Base-by-base conservation (phyloP, 495 filamentous ascomycete genomes). In the Hypoxylon rickii region DNA sequence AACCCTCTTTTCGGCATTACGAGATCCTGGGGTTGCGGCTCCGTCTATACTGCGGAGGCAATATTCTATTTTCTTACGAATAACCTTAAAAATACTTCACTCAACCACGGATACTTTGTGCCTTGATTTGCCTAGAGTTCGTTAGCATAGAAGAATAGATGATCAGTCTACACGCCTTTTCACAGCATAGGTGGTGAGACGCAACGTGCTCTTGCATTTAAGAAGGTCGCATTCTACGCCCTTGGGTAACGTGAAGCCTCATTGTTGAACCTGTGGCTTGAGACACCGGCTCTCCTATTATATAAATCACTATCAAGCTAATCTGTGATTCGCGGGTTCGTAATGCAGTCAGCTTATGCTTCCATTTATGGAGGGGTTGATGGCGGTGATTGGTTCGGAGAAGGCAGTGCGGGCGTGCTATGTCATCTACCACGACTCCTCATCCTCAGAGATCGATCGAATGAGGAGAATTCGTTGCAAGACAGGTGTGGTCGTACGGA, bases 1-100 rank as follows among this genome's bases (percentile, higher is more conserved):
- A 13, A 0, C 44, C 49, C 57, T 34, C 3, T 37, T 44, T 50
- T 55, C 51, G 51, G 57, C 40, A 51, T 36, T 61, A 24, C 20
- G 29, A 12, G 1, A n/a, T n/a, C 12, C 11, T 16, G 2, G 38
- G 15, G 33, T 16, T 48, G 50, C 44, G 49, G 44, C 49, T 60
- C 49, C 45, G 26, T 1, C 12, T 21, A 13, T 40, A n/a, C 20
- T 36, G 36, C 37, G 31, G 10, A 29, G 24, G 24, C 24, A 10
- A n/a, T n/a, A n/a, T n/a, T n/a, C n/a, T n/a, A n/a, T n/a, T n/a
- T n/a, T n/a, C n/a, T n/a, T 29, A 29, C 10, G 10, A 5, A 29
- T 5, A 29, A 5, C 4, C 24, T 10, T 4, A 10, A 5, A 29
- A 10, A 10, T 29, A 29, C 24, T 29, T 29, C 4, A 10, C 24